These are phyloP conservation scores for Pythium apleroticum DNA, from an alignment of 352 stramenopile genomes.

Conservation along the genomic window DNA sequence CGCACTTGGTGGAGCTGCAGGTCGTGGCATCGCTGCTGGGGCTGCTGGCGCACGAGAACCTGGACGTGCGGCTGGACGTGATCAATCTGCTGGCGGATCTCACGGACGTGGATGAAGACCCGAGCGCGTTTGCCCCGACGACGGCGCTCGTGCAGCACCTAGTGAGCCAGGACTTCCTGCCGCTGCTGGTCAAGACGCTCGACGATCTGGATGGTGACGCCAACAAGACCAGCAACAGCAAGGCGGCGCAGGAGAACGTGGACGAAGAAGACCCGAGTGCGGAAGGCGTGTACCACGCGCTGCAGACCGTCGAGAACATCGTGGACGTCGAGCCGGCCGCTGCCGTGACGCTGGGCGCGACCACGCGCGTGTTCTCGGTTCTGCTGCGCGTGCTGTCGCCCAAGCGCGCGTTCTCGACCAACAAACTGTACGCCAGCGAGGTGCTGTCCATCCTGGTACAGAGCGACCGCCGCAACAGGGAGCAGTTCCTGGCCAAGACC, in stretches of 20 bases:
- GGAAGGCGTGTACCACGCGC: slow-evolving; percentile 51
- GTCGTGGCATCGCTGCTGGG: slow-evolving; percentile 52
- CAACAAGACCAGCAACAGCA: background rate
- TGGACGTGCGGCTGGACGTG: slow-evolving; percentile 46
- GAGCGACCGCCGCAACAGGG: slow-evolving; percentile 35
- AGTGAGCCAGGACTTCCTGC: slow-evolving; percentile 37
- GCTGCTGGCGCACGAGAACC: slow-evolving; percentile 67
- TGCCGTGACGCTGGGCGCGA: slow-evolving; percentile 20
- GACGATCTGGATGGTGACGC: slow-evolving; percentile 33
- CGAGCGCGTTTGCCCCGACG: slow-evolving; percentile 33
- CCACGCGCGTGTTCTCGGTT: slow-evolving; percentile 23
- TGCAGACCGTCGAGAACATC: slow-evolving; percentile 60
- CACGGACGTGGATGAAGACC: slow-evolving; percentile 48
- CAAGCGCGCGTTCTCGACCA: slow-evolving; percentile 35
- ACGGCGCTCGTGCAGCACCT: slow-evolving; percentile 39
- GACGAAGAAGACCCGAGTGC: slow-evolving; percentile 44
- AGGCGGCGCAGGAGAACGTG: background rate
- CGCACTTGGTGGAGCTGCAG: slow-evolving; percentile 41
- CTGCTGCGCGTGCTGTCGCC: slow-evolving; percentile 22
- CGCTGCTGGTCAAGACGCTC: slow-evolving; percentile 35
- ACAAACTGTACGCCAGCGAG: slow-evolving; percentile 65
- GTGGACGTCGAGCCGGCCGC: slow-evolving; percentile 38
- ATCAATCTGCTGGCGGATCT: slow-evolving; percentile 47
- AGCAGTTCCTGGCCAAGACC: slow-evolving; percentile 21
- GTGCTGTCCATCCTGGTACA: slow-evolving; percentile 68